These are phyloP conservation scores for Areca catechu DNA, from an alignment of 176 grass and related monocot genomes.

Conservation along the genomic window DNA sequence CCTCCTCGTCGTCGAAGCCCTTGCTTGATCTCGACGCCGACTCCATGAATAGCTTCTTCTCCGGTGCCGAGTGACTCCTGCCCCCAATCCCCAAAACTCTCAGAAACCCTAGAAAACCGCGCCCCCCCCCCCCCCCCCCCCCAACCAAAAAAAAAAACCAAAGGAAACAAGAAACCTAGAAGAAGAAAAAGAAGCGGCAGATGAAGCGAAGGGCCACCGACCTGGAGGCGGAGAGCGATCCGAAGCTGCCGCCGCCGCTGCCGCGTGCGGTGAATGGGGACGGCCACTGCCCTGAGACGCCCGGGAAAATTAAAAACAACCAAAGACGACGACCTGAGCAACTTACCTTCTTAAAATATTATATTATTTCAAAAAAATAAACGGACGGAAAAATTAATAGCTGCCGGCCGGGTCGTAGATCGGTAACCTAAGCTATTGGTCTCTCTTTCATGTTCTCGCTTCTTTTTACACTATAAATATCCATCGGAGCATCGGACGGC, in stretches of 20 bases:
- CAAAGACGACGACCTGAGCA: neutral
- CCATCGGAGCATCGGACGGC: too few relatives aligned
- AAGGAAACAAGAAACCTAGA: neutral
- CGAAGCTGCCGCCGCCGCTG: slow-evolving; percentile 40
- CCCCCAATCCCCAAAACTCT: neutral
- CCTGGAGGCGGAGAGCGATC: slow-evolving; percentile 23
- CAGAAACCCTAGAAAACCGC: neutral
- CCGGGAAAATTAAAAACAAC: neutral
- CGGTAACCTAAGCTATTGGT: too few relatives aligned
- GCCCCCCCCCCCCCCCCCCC: too few relatives aligned
- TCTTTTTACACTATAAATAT: neutral
- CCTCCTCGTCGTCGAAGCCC: slow-evolving; percentile 81
- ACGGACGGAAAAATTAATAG: too few relatives aligned
- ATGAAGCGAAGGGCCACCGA: neutral
- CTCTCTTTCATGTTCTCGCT: too few relatives aligned
- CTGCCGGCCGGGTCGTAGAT: neutral
- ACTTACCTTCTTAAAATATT: too few relatives aligned
- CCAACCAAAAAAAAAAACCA: neutral
- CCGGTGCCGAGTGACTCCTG: slow-evolving; percentile 16
- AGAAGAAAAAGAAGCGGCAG: neutral
- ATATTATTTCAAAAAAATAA: too few relatives aligned
- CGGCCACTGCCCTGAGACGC: slow-evolving; percentile 32
- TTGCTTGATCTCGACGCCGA: slow-evolving; percentile 73
- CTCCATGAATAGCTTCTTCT: slow-evolving; percentile 66
- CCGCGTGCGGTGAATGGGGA: slow-evolving; percentile 44